A percentile compares a stretch with the other conserved stretches of the same genome.
These are phyloP conservation scores for Aspergillus udagawae DNA, from an alignment of 2,329 filamentous ascomycete genomes.

Conservation along the genomic window DNA sequence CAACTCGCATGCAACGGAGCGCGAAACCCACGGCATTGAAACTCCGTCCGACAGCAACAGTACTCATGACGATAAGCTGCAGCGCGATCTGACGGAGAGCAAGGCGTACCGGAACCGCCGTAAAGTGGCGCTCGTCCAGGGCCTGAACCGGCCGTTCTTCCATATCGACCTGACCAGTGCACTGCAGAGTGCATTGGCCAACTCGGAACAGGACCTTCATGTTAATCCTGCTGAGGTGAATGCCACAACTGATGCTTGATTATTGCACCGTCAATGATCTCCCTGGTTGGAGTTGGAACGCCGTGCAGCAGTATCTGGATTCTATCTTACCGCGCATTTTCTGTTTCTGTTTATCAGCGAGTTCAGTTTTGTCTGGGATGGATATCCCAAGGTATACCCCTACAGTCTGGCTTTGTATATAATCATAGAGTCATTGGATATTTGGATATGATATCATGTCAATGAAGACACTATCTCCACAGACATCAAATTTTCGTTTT, in stretches of 20 bases:
- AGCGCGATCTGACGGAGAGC: conserved; percentile 46
- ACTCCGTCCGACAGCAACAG: conserved; percentile 27
- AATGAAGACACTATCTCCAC: not conserved
- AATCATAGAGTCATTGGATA: not conserved
- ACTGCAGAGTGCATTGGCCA: conserved; percentile 79
- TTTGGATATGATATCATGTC: not conserved
- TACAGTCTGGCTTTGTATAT: not conserved
- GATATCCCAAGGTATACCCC: not conserved
- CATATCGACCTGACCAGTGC: conserved; percentile 89
- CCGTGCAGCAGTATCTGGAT: not conserved
- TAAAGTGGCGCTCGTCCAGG: conserved; percentile 66
- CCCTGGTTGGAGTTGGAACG: conserved; percentile 2
- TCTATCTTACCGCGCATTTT: not conserved
- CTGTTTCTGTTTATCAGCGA: not conserved
- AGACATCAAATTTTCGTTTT: not conserved
- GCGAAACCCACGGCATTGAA: conserved; percentile 28
- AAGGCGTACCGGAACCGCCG: conserved; percentile 41
- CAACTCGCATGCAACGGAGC: conserved; percentile 27
- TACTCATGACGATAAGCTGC: conserved; percentile 34
- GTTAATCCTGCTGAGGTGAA: not conserved
- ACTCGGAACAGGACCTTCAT: conserved; percentile 46
- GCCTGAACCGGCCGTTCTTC: conserved; percentile 87
- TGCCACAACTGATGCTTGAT: not conserved
- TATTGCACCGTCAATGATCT: not conserved
- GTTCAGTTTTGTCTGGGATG: not conserved